Evolutionary conservation across 345 rosid genomes (phyloP).

Genomic region (Eucalyptus camaldulensis): DNA sequence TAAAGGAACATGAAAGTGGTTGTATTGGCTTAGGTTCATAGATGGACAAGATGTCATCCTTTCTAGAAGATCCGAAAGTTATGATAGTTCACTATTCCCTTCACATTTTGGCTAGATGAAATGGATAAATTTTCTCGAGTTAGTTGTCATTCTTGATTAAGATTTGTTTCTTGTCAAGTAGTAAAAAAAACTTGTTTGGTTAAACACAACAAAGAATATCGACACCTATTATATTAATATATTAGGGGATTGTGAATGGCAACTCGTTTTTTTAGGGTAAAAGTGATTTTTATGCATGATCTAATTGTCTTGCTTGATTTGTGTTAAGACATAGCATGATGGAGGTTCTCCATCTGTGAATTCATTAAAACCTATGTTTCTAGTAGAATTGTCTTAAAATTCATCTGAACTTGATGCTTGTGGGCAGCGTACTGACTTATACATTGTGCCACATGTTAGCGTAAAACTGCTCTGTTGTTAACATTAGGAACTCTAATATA

Average conservation of each 20-base stretch:
- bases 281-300: background rate
- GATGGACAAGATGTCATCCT: background rate
- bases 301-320: background rate
- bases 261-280: background rate
- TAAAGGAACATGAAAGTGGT: background rate
- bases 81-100: background rate
- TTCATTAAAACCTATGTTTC: background rate
- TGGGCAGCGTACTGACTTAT: background rate
- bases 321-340: background rate
- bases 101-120: background rate
- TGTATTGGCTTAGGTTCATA: background rate
- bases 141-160: background rate
- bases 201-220: background rate
- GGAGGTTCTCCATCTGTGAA: background rate
- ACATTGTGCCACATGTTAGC: background rate
- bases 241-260: background rate
- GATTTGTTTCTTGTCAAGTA: background rate
- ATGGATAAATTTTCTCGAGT: background rate
- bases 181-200: background rate
- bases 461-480: background rate
- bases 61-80: background rate
- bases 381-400: background rate
- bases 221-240: background rate
- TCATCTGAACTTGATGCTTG: background rate
- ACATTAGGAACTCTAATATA: background rate